Evolutionary conservation across 257 asterid species (phyloP).

Genomic region (Primulina eburnea): DNA sequence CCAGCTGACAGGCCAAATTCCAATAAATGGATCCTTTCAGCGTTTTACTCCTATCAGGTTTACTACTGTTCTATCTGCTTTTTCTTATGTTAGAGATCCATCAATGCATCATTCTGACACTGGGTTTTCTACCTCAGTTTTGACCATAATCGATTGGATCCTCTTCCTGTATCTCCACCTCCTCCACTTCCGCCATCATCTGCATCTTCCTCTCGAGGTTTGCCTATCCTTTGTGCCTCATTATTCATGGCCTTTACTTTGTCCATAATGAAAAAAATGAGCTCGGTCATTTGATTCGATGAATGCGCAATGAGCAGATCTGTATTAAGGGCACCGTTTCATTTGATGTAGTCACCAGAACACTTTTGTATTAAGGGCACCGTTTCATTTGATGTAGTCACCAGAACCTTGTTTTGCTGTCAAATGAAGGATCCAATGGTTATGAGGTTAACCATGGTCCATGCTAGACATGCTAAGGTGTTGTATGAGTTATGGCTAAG

Average conservation of each 20-base stretch:
- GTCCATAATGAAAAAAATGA: not conserved
- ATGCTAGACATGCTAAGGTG: too few relatives aligned
- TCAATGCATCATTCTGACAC: constrained; percentile 28
- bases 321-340: not conserved
- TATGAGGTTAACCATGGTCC: too few relatives aligned
- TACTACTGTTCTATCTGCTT: constrained; percentile 19
- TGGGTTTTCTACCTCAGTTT: constrained; percentile 51
- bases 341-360: constrained; percentile 15
- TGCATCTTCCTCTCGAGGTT: constrained; percentile 49
- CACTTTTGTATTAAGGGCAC: too few relatives aligned
- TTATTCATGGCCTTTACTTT: not conserved
- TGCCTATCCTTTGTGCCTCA: constrained; percentile 14
- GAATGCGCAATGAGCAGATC: not conserved
- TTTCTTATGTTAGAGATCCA: constrained; percentile 5
- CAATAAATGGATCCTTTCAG: constrained; percentile 84
- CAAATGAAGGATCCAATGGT: too few relatives aligned
- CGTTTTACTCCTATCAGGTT: constrained; percentile 97
- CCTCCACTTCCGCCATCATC: constrained; percentile 56
- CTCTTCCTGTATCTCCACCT: constrained; percentile 68
- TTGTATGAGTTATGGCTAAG: too few relatives aligned
- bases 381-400: too few relatives aligned
- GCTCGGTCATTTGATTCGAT: constrained; percentile 4
- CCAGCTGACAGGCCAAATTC: constrained; percentile 55
- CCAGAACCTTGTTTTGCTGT: too few relatives aligned
- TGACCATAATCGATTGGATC: constrained; percentile 43